These are phyloP conservation scores for Yamadazyma ubonensis DNA, from an alignment of 805 yeast genomes.

Conservation along the genomic window DNA sequence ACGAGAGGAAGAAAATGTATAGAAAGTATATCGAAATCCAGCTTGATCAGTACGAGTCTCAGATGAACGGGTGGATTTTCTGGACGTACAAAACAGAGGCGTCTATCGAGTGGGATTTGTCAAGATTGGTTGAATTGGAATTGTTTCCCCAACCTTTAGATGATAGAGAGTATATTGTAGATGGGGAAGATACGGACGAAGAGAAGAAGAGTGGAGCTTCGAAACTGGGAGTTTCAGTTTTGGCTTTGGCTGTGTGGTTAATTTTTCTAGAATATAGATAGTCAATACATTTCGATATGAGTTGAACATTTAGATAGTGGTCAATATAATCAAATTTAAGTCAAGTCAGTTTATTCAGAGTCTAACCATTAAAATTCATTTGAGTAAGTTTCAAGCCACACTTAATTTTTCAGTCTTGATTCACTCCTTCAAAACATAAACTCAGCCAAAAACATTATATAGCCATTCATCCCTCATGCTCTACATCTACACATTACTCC, in stretches of 20 bases:
- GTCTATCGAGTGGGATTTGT: conserved; percentile 68
- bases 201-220: conserved; percentile 4
- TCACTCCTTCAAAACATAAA: too few species aligned
- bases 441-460: too few species aligned
- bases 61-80: conserved; percentile 61
- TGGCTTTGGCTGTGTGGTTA: neutral
- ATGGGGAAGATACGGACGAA: conserved; percentile 30
- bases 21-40: conserved; percentile 61
- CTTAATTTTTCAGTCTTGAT: too few species aligned
- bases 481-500: too few species aligned
- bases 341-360: too few species aligned
- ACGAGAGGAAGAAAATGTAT: conserved; percentile 43
- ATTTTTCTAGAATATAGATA: neutral
- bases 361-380: too few species aligned
- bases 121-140: conserved; percentile 49
- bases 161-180: conserved; percentile 28
- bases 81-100: conserved; percentile 73
- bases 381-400: too few species aligned
- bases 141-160: conserved; percentile 64
- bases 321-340: too few species aligned
- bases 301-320: too few species aligned
- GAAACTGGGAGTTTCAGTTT: neutral
- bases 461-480: too few species aligned
- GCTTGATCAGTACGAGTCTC: conserved; percentile 47
- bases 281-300: neutral